Evolutionary conservation across 768 basidiomycete species (phyloP).

Genomic region (Leccinum variicolor): DNA sequence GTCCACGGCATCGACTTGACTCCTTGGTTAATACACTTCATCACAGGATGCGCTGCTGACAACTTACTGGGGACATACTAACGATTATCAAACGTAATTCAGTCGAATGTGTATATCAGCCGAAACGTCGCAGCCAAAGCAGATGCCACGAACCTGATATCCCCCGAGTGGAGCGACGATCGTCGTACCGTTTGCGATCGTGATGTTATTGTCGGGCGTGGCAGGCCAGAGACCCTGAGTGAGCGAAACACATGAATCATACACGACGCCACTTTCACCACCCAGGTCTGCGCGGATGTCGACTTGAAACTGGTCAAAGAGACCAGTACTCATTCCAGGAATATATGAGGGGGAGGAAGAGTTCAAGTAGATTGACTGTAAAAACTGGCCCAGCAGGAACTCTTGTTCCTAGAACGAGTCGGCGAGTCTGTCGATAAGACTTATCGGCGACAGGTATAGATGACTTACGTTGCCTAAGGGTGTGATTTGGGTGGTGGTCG

Average conservation of each 20-base stretch:
- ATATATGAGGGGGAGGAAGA: constrained; percentile 52
- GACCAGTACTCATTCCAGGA: constrained; percentile 32
- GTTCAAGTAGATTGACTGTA: constrained; percentile 55
- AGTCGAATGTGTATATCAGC: constrained; percentile 5
- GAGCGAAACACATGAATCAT: constrained; percentile 62
- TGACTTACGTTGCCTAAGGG: constrained; percentile 61
- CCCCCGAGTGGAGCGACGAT: constrained; percentile 59
- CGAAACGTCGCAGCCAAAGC: not conserved
- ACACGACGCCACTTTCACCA: constrained; percentile 65
- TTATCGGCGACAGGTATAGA: not conserved
- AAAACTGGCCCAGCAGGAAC: constrained; percentile 48
- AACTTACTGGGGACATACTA: constrained; percentile 42
- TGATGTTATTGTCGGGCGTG: constrained; percentile 42
- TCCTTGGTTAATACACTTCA: constrained; percentile 5
- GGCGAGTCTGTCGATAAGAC: not conserved
- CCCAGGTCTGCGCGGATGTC: constrained; percentile 62
- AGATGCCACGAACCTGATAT: constrained; percentile 47
- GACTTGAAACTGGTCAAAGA: constrained; percentile 39
- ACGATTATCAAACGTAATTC: not conserved
- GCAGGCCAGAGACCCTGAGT: constrained; percentile 68
- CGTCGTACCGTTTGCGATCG: constrained; percentile 63
- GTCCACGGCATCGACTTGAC: constrained; percentile 59
- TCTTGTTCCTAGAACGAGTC: constrained; percentile 46
- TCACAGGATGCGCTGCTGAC: not conserved
- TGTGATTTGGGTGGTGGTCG: constrained; percentile 57